Evolutionary conservation across 176 grass and related monocot genomes (phyloP).

Genomic region (Themeda triandra): DNA sequence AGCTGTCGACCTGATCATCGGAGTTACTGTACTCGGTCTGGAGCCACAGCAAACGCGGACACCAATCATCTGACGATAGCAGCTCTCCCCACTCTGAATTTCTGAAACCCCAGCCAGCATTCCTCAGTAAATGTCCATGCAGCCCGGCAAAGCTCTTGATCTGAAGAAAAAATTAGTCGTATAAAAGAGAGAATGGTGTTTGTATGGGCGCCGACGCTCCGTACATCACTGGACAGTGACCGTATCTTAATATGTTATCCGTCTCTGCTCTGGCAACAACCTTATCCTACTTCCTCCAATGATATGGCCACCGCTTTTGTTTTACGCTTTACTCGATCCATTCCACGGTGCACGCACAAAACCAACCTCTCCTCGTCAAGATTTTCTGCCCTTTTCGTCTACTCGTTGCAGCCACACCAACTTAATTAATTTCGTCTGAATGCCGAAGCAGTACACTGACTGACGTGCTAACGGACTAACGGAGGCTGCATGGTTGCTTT

Average conservation of each 20-base stretch:
- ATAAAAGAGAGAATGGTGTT: neutral
- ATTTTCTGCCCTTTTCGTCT: no score
- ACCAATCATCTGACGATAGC: neutral
- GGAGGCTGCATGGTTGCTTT: neutral
- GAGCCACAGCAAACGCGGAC: neutral
- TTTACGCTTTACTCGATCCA: neutral
- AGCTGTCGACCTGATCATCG: neutral
- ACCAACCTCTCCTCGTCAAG: neutral
- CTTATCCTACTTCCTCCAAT: constrained; percentile 25
- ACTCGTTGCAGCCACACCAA: neutral
- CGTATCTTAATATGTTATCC: constrained; percentile 16
- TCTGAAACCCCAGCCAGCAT: neutral
- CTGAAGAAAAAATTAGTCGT: neutral
- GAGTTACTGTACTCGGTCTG: neutral
- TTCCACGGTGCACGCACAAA: constrained; percentile 33
- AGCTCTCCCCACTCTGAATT: neutral
- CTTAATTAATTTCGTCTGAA: neutral
- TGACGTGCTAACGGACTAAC: neutral
- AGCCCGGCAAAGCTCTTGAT: neutral
- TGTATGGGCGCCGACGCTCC: neutral
- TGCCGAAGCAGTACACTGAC: neutral
- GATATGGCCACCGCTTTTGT: neutral
- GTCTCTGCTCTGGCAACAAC: neutral
- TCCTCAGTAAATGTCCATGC: neutral
- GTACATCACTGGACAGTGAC: neutral